phyloP scores from a whole-genome alignment of 805 yeast species.

The Teunomyces aglyptinius region DNA sequence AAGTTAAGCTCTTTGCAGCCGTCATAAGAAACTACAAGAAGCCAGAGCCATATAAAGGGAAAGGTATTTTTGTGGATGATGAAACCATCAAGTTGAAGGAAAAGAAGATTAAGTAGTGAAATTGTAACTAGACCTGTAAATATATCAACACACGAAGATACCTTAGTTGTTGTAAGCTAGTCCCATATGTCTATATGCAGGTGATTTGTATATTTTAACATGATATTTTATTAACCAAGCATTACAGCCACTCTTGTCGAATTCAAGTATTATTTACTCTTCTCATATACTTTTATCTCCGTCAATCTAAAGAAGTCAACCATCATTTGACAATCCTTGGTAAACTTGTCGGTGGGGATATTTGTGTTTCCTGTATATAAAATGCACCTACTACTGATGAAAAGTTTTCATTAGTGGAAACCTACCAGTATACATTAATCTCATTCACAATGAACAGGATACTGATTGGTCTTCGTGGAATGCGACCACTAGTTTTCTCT shows the following conservation, averaged over 20 bases:
- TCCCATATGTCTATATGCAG: no score
- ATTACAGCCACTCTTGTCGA: no score
- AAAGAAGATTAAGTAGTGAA: slow-evolving; percentile 78
- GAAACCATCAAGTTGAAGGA: slow-evolving; percentile 90
- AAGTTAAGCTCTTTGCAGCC: slow-evolving; percentile 85
- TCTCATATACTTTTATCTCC: no score
- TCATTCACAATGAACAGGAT: slow-evolving; percentile 2
- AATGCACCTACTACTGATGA: neutral
- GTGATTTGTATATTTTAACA: no score
- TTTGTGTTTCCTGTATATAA: neutral
- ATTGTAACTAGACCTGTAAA: slow-evolving; percentile 3
- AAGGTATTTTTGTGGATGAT: slow-evolving; percentile 89
- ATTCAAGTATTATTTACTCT: no score
- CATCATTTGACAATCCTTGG: no score
- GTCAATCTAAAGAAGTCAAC: no score
- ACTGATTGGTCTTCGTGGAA: slow-evolving; percentile 3
- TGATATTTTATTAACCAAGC: no score
- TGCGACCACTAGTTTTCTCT: slow-evolving; percentile 4
- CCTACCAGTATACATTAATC: neutral
- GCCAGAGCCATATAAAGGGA: slow-evolving; percentile 98
- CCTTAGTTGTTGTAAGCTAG: no score
- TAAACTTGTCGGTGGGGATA: neutral
- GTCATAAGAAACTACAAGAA: slow-evolving; percentile 81
- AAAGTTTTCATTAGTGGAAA: neutral
- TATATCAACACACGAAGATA: neutral